phyloP scores from a whole-genome alignment of 768 basidiomycete species.

The Daedalea quercina region DNA sequence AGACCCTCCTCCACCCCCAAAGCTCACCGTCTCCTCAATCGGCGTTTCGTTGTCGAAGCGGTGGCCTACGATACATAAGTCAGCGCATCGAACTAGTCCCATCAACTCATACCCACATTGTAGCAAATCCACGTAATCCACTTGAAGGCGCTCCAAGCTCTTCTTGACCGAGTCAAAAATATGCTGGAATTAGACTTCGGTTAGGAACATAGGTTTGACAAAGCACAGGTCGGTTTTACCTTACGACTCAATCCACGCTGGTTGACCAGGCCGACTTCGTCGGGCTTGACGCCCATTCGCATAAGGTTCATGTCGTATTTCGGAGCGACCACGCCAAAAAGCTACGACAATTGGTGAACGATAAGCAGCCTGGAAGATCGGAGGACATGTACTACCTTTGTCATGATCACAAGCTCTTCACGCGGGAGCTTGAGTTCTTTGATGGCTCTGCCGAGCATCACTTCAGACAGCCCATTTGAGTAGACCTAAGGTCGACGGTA shows the following conservation, averaged over 20 bases:
- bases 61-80: conserved; percentile 12
- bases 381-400: conserved; percentile 25
- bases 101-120: conserved; percentile 32
- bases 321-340: neutral
- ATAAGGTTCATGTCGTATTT: conserved; percentile 3
- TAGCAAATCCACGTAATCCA: conserved; percentile 53
- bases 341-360: neutral
- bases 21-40: conserved; percentile 28
- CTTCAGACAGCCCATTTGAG: conserved; percentile 29
- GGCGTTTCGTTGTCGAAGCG: conserved; percentile 35
- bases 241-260: conserved; percentile 32
- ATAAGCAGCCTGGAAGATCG: too few relatives aligned
- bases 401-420: conserved; percentile 41
- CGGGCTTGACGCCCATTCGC: conserved; percentile 1
- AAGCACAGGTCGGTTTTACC: conserved; percentile 19
- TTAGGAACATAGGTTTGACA: neutral
- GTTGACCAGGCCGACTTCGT: conserved; percentile 30
- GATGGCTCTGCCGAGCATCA: conserved; percentile 38
- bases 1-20: too few relatives aligned
- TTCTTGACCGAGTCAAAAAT: conserved; percentile 51
- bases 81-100: neutral
- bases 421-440: conserved; percentile 36
- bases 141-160: conserved; percentile 34
- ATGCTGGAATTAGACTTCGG: conserved; percentile 23
- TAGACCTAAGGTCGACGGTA: neutral